These are phyloP conservation scores for Thelonectria blattea DNA, from an alignment of 2,329 filamentous ascomycete species.

Conservation along the genomic window DNA sequence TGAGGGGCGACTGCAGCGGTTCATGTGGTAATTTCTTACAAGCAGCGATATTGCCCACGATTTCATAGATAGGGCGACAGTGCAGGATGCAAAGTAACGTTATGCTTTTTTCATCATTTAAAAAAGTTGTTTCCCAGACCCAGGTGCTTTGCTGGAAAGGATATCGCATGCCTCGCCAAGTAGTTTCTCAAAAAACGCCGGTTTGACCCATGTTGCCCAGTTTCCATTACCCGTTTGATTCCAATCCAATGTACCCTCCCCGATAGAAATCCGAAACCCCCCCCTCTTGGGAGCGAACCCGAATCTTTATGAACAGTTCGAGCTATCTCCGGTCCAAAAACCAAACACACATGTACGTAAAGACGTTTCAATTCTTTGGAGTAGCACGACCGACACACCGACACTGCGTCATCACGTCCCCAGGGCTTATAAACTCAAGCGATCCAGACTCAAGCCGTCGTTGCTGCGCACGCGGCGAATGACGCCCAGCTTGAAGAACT, in stretches of 20 bases:
- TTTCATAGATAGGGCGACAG: not conserved
- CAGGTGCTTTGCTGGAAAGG: constrained; percentile 11
- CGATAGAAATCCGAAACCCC: not conserved
- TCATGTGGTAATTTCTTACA: constrained; percentile 72
- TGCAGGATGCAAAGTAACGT: not conserved
- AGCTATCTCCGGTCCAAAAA: constrained; percentile 1
- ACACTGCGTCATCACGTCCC: constrained; percentile 1
- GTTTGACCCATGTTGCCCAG: constrained; percentile 2
- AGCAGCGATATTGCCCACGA: not conserved
- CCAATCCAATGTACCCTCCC: constrained; percentile 8
- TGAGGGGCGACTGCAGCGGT: constrained; percentile 69
- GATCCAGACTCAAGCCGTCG: constrained; percentile 76
- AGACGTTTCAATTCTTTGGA: not conserved
- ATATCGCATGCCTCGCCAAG: constrained; percentile 4
- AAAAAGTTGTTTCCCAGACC: constrained; percentile 9
- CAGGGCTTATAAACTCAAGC: constrained; percentile 69
- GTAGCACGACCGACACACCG: not conserved
- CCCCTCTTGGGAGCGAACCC: constrained; percentile 10
- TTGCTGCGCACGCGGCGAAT: constrained; percentile 75
- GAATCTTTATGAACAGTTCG: constrained; percentile 13
- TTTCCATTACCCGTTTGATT: constrained; percentile 4
- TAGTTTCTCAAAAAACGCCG: constrained; percentile 17
- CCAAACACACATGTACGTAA: not conserved
- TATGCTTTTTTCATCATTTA: constrained; percentile 23
- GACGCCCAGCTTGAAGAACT: constrained; percentile 81